Base-by-base conservation (phyloP, 2,329 filamentous ascomycete species). In the Diaporthe amygdali region DNA sequence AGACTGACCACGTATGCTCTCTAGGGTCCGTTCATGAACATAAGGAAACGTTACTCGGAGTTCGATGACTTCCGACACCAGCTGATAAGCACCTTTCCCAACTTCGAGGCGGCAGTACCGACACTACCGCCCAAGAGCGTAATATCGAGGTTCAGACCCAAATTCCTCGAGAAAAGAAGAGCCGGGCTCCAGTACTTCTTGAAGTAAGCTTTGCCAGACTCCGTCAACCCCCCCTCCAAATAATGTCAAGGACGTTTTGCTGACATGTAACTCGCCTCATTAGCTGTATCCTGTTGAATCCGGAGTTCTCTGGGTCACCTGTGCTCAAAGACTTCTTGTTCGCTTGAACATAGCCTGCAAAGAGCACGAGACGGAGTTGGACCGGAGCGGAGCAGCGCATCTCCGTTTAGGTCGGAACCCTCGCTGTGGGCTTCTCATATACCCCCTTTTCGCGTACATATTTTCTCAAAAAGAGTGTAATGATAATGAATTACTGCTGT, bases 291-390 rank as follows among this genome's bases (percentile, higher is more conserved):
- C 83, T 98, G 75, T 84, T 98, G 37, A 98, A 98, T 80, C 96
- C 96, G 0, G 95, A 98, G 81, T 98, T 98, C 79, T 94, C 95
- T 41, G 93, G 93, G 14, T 96, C 94, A n/a, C 94, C 95, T 0
- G 90, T 97, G 2, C 86, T 97, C 52, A 97, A 96, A 79, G 94
- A 97, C 71, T 98, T 98, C 79, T 86, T 98, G 64, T 96, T 97
- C 80, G 86, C 85, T 66, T 89, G 76, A 86, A 63, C 34, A 44
- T 56, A 52, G n/a, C 32, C 46, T 37, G 30, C 49, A 64, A 37
- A 49, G 25, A 30, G 12, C 27, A 6, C 8, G 17, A 27, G 22
- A 49, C n/a, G 20, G 14, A n/a, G 55, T 14, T 14, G 15, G 37
- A 39, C 5, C 37, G 3, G 37, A 25, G 37, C 10, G 14, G 17